phyloP scores from a whole-genome alignment of 441 rosid species.

The Populus hybrid region DNA sequence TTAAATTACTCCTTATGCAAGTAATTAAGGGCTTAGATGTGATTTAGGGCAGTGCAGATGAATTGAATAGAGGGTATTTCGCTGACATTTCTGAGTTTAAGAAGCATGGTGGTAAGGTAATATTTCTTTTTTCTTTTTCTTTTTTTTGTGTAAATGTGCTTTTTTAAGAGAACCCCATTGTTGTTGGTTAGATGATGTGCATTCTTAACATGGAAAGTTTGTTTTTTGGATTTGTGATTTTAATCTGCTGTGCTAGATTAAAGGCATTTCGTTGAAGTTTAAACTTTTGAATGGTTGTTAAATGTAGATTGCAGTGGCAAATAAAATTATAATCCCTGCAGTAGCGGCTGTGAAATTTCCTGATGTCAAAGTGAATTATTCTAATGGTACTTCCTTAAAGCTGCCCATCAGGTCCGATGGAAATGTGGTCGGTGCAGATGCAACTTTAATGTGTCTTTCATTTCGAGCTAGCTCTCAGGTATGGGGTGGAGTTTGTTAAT shows the following conservation, averaged over 20 bases:
- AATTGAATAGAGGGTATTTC: slow-evolving; percentile 85
- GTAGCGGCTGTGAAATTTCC: slow-evolving; percentile 68
- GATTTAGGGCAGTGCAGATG: slow-evolving; percentile 88
- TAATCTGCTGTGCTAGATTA: no score
- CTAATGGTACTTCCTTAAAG: slow-evolving; percentile 52
- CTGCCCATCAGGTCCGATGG: slow-evolving; percentile 46
- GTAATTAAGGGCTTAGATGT: slow-evolving; percentile 27
- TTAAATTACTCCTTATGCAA: neutral
- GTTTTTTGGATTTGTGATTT: slow-evolving; percentile 4
- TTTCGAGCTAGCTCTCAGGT: slow-evolving; percentile 89
- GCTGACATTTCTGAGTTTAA: slow-evolving; percentile 65
- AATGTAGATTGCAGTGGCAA: slow-evolving; percentile 64
- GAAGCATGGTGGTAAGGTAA: slow-evolving; percentile 94
- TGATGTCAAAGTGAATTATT: slow-evolving; percentile 39
- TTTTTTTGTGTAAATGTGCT: neutral
- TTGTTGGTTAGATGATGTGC: neutral
- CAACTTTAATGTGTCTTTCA: slow-evolving; percentile 67
- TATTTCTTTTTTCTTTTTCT: neutral
- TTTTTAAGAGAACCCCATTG: no score
- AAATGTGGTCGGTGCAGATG: slow-evolving; percentile 27
- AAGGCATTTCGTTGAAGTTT: no score
- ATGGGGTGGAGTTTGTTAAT: slow-evolving; percentile 3
- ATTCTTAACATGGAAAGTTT: neutral
- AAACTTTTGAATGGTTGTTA: no score
- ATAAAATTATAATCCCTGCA: slow-evolving; percentile 63